phyloP scores from a whole-genome alignment of 352 stramenopile species.

The Globisporangium takayamanum region DNA sequence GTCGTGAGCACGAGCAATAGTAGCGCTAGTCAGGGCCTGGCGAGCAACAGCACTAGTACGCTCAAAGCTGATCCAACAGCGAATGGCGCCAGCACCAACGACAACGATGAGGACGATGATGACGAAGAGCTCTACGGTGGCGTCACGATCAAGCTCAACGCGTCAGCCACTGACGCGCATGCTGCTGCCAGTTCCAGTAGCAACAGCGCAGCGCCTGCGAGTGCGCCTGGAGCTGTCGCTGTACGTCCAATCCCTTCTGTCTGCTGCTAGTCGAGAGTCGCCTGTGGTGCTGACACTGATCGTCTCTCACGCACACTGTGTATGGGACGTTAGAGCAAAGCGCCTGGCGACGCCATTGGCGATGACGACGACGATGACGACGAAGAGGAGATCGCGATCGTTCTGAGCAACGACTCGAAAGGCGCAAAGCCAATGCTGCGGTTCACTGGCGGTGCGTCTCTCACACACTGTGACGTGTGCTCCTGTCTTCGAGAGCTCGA shows the following conservation, averaged over 20 bases:
- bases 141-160: slow-evolving; percentile 65
- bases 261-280: too few relatives aligned
- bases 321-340: not conserved
- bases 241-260: not conserved
- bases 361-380: slow-evolving; percentile 78
- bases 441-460: slow-evolving; percentile 47
- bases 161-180: slow-evolving; percentile 11
- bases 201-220: not conserved
- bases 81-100: not conserved
- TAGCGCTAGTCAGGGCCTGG: not conserved
- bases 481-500: too few relatives aligned
- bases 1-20: not conserved
- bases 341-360: not conserved
- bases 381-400: slow-evolving; percentile 79
- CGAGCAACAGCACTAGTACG: not conserved
- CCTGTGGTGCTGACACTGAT: too few relatives aligned
- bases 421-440: slow-evolving; percentile 66
- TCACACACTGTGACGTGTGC: not conserved
- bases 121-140: slow-evolving; percentile 75
- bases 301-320: not conserved
- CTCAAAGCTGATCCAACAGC: not conserved
- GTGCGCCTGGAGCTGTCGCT: not conserved
- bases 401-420: slow-evolving; percentile 58
- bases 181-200: not conserved
- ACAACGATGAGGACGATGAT: slow-evolving; percentile 39